A percentile compares a stretch with the other conserved stretches of the same genome.
Evolutionary conservation across 441 rosid genomes (phyloP).

Genomic region (Adansonia madagascariensis): DNA sequence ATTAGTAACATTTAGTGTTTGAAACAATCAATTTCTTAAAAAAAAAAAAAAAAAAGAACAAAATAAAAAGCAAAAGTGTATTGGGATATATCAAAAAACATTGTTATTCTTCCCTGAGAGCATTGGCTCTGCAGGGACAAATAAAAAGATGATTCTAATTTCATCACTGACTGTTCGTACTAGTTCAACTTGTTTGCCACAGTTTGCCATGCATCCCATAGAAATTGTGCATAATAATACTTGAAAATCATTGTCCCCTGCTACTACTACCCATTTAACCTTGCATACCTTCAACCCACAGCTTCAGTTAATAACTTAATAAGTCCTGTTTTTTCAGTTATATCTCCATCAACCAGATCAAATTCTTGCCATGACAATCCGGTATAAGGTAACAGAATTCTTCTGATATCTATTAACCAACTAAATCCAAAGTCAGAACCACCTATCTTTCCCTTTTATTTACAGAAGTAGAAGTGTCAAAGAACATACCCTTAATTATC

Average conservation of each 20-base stretch:
- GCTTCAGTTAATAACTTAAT: not conserved
- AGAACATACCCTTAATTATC: not conserved
- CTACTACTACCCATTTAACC: not conserved
- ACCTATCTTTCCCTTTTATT: not conserved
- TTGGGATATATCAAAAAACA: not conserved
- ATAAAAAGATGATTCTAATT: not conserved
- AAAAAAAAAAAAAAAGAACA: not conserved
- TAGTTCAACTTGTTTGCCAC: constrained; percentile 9
- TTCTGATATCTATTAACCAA: not conserved
- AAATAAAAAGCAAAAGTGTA: not conserved
- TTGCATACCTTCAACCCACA: not conserved
- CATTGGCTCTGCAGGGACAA: not conserved
- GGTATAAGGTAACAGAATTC: not conserved
- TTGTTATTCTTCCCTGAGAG: constrained; percentile 12
- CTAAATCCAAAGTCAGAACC: constrained; percentile 5
- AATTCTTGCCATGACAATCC: not conserved
- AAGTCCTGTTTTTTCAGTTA: not conserved
- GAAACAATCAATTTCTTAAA: not conserved
- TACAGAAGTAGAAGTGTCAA: not conserved
- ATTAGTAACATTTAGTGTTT: constrained; percentile 11
- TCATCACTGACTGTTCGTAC: not conserved
- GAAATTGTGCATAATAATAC: not conserved
- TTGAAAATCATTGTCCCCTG: constrained; percentile 9
- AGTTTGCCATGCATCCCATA: not conserved
- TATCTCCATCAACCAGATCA: not conserved